Conservation (phyloP, 345 rosid species). For the Populus davidiana region DNA sequence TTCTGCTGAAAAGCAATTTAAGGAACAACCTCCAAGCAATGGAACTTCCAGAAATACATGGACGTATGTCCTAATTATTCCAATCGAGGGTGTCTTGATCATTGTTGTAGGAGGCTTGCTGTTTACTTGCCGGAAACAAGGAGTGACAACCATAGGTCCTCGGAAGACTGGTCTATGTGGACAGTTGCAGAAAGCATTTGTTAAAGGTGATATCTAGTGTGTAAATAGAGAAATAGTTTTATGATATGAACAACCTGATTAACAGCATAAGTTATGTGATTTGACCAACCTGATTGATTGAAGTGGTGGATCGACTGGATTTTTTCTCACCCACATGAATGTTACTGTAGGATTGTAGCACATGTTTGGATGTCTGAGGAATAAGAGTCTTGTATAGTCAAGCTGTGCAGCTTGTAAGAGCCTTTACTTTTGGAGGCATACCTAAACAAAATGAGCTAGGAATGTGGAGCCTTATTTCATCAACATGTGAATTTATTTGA, state of each 20-base stretch:
- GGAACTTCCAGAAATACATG: slow-evolving; percentile 30
- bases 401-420: neutral
- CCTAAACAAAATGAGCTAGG: neutral
- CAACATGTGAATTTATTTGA: neutral
- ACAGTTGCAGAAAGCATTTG: slow-evolving; percentile 87
- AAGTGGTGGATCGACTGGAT: neutral
- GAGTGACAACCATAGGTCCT: slow-evolving; percentile 63
- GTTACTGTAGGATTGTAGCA: neutral
- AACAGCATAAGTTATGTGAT: neutral
- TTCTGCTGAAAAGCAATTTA: slow-evolving; percentile 9
- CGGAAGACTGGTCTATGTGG: slow-evolving; percentile 96
- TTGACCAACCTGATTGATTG: neutral
- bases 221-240: neutral
- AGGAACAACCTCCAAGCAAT: slow-evolving; percentile 15
- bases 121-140: slow-evolving; percentile 43
- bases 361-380: neutral
- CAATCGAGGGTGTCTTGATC: slow-evolving; percentile 33
- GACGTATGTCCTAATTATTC: slow-evolving; percentile 50
- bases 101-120: slow-evolving; percentile 30
- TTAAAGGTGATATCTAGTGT: slow-evolving; percentile 50
- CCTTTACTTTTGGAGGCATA: neutral
- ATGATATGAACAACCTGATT: neutral
- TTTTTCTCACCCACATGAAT: neutral
- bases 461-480: neutral
- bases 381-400: neutral